These are phyloP conservation scores for Monilinia polystroma DNA, from an alignment of 2,329 filamentous ascomycete species.

Conservation along the genomic window DNA sequence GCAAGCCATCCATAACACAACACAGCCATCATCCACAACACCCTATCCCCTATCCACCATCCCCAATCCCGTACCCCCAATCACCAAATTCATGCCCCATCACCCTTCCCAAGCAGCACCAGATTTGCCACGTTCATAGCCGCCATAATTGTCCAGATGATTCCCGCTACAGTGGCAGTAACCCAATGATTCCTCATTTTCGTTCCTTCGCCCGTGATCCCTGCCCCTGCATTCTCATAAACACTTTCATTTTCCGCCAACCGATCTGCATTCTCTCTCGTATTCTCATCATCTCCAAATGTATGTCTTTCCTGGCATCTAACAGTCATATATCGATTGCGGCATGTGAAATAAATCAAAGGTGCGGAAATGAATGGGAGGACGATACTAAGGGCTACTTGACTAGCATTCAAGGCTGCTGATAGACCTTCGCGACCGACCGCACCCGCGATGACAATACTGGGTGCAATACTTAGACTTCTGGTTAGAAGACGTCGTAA, in stretches of 20 bases:
- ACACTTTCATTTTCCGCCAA: conserved; percentile 11
- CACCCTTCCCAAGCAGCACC: conserved; percentile 57
- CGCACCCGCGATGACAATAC: conserved; percentile 78
- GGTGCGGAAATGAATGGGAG: conserved; percentile 81
- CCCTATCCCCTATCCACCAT: not conserved
- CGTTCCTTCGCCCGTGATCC: conserved; percentile 32
- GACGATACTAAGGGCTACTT: conserved; percentile 76
- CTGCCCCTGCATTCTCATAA: not conserved
- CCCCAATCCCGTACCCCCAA: not conserved
- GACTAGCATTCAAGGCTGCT: conserved; percentile 69
- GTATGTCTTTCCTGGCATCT: conserved; percentile 7
- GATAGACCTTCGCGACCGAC: conserved; percentile 70
- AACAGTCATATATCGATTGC: conserved; percentile 72
- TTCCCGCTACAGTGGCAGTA: conserved; percentile 57
- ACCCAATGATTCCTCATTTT: conserved; percentile 72
- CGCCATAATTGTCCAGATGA: conserved; percentile 71
- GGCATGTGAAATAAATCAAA: conserved; percentile 80
- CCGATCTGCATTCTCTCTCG: not conserved
- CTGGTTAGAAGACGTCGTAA: conserved; percentile 74
- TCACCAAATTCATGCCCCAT: conserved; percentile 12
- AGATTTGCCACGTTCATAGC: conserved; percentile 76
- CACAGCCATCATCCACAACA: not conserved
- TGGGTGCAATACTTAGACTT: conserved; percentile 76
- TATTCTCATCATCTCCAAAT: conserved; percentile 10
- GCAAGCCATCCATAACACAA: not conserved